Percentiles rank a stretch among this genome's conserved stretches.
Conservation (phyloP, 140 eudicot species). For the Anethum foeniculum region DNA sequence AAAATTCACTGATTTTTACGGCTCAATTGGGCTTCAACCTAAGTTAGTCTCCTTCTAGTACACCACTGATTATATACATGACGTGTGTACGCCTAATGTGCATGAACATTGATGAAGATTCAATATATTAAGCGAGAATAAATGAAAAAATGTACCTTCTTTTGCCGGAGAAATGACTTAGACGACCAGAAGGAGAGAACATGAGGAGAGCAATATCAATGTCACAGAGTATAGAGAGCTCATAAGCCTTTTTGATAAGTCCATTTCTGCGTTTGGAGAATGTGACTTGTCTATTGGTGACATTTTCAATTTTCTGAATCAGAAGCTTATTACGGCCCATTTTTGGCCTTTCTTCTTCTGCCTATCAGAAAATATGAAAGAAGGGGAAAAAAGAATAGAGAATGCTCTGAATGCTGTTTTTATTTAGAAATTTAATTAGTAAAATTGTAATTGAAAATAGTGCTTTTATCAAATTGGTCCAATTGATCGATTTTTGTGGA, state of each 20-base stretch:
- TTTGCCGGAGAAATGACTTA: conserved; percentile 63
- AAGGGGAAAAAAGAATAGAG: background rate
- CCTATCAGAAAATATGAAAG: conserved; percentile 6
- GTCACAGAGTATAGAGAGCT: conserved; percentile 63
- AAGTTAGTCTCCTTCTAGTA: background rate
- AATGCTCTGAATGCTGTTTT: background rate
- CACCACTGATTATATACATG: too few relatives aligned
- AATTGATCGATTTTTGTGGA: background rate
- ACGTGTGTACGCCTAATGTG: background rate
- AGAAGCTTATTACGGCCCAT: conserved; percentile 20
- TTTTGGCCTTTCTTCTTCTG: background rate
- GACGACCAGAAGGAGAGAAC: conserved; percentile 66
- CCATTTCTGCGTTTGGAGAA: conserved; percentile 86
- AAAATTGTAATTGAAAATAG: background rate
- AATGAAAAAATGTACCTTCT: conserved; percentile 33
- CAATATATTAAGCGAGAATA: background rate
- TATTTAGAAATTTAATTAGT: background rate
- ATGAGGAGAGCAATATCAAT: conserved; percentile 64
- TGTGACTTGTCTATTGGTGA: conserved; percentile 61
- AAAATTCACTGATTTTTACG: too few relatives aligned
- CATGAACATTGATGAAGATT: background rate
- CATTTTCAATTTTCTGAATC: conserved; percentile 65
- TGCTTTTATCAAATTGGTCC: background rate
- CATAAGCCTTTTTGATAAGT: conserved; percentile 73
- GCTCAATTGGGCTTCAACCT: too few relatives aligned